phyloP scores from a whole-genome alignment of 306 rosid species.

The Canavalia gladiata region DNA sequence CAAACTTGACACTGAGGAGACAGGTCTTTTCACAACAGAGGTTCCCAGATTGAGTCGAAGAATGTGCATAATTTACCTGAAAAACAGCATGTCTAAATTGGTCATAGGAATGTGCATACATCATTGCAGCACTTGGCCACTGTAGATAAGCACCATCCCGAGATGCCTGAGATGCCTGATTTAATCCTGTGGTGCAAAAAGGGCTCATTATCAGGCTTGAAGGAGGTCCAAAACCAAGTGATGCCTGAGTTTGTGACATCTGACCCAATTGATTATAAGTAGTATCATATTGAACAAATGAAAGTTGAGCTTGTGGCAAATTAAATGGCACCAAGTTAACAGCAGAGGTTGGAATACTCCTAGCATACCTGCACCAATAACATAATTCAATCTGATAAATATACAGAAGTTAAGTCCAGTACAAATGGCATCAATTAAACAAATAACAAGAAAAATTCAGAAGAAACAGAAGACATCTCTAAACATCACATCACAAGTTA shows the following conservation, averaged over 20 bases:
- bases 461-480: conserved; percentile 22
- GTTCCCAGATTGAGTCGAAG: conserved; percentile 49
- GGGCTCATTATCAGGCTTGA: conserved; percentile 66
- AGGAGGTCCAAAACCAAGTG: conserved; percentile 67
- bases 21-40: conserved; percentile 49
- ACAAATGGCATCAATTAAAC: background rate
- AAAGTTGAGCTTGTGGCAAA: conserved; percentile 74
- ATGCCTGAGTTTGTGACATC: conserved; percentile 68
- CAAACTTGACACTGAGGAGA: conserved; percentile 47
- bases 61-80: conserved; percentile 62
- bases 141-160: conserved; percentile 73
- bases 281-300: conserved; percentile 77
- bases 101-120: conserved; percentile 86
- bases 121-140: conserved; percentile 89
- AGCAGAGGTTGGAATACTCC: conserved; percentile 69
- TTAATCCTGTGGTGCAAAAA: conserved; percentile 66
- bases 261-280: conserved; percentile 71
- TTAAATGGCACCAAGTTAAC: conserved; percentile 74
- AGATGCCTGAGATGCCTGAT: conserved; percentile 55
- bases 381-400: conserved; percentile 29
- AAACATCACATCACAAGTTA: background rate
- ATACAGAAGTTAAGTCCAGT: background rate
- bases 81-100: conserved; percentile 86
- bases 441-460: background rate
- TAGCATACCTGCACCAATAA: conserved; percentile 70